phyloP scores from a whole-genome alignment of 768 basidiomycete genomes.

The Epithele typhae region DNA sequence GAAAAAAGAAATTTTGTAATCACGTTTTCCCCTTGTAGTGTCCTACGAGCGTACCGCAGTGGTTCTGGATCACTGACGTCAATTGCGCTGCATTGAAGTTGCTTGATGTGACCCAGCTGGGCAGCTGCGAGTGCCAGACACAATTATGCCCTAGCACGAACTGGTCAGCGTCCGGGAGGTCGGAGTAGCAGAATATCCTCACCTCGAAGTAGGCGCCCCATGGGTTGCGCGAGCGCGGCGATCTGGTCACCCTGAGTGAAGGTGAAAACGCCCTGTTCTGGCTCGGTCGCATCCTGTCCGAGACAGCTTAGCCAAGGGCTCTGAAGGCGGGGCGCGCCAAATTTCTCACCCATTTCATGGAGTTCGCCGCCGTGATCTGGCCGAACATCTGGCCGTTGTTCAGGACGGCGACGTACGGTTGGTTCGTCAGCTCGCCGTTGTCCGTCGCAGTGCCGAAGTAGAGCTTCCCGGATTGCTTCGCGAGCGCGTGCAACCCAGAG shows the following conservation, averaged over 20 bases:
- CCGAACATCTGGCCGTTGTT: slow-evolving; percentile 35
- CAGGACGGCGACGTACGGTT: slow-evolving; percentile 33
- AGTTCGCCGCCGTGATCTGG: slow-evolving; percentile 41
- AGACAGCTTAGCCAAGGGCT: background rate
- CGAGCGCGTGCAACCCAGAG: slow-evolving; percentile 29
- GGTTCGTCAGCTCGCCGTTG: slow-evolving; percentile 38
- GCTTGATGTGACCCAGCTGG: slow-evolving; percentile 42
- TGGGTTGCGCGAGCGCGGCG: slow-evolving; percentile 38
- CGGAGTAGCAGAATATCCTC: background rate
- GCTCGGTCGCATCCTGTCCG: slow-evolving; percentile 50
- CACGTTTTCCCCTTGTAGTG: slow-evolving; percentile 52
- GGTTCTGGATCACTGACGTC: slow-evolving; percentile 42
- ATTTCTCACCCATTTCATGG: slow-evolving; percentile 38
- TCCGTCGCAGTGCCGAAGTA: slow-evolving; percentile 49
- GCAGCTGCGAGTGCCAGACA: slow-evolving; percentile 49
- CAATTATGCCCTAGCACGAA: slow-evolving; percentile 33
- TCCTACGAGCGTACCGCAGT: slow-evolving; percentile 45
- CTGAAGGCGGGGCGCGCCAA: no score
- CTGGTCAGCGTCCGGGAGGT: no score
- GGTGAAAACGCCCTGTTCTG: slow-evolving; percentile 41
- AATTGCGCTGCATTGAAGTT: slow-evolving; percentile 39
- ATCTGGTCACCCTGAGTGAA: slow-evolving; percentile 43
- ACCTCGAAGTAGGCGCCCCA: slow-evolving; percentile 45
- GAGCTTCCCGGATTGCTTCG: slow-evolving; percentile 35
- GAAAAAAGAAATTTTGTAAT: slow-evolving; percentile 3